phyloP scores from a whole-genome alignment of 2,329 filamentous ascomycete species.

The Rutstroemia sydowiana region DNA sequence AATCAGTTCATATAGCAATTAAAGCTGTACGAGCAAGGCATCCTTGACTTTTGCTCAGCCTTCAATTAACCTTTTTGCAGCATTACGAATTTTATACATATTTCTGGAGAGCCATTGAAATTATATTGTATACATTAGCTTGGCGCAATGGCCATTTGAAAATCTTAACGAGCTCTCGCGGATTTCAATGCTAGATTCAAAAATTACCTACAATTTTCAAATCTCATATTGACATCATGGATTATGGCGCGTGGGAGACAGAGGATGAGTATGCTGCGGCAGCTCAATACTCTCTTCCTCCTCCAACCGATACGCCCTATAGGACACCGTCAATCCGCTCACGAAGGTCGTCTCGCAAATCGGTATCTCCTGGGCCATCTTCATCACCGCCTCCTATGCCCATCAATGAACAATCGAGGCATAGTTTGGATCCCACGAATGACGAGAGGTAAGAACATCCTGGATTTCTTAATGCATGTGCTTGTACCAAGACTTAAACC shows the following conservation, averaged over 20 bases:
- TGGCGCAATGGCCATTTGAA: not conserved
- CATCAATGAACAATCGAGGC: conserved; percentile 42
- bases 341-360: conserved; percentile 54
- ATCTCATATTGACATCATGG: conserved; percentile 34
- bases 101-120: not conserved
- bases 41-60: not conserved
- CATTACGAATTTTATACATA: not conserved
- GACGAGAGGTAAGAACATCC: conserved; percentile 46
- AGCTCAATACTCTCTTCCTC: conserved; percentile 55
- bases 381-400: conserved; percentile 50
- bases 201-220: not conserved
- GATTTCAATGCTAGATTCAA: not conserved
- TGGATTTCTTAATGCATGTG: too few relatives aligned
- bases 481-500: too few relatives aligned
- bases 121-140: not conserved
- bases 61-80: not conserved
- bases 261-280: conserved; percentile 54
- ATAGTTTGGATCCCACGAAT: conserved; percentile 50
- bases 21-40: not conserved
- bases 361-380: conserved; percentile 56
- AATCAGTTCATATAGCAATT: not conserved
- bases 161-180: not conserved
- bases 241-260: conserved; percentile 46
- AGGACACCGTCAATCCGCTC: conserved; percentile 43
- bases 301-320: conserved; percentile 65